Base-by-base conservation (phyloP, 331 rosid species). In the Spiraea crenata region DNA sequence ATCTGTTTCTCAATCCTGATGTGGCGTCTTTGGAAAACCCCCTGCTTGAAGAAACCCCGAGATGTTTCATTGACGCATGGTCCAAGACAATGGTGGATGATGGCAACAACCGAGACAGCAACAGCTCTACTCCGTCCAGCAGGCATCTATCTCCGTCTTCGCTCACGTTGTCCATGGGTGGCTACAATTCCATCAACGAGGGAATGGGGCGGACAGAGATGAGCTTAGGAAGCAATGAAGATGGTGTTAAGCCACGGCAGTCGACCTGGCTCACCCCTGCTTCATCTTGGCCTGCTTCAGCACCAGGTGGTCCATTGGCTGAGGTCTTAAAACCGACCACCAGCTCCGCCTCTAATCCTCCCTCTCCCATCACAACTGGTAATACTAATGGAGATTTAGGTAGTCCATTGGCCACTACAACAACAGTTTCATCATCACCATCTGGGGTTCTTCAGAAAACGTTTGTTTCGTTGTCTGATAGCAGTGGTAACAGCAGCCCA, bases 1-100 rank as follows among this genome's bases (percentile, higher is more conserved):
- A 75, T 54, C 6, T 77, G 51, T 83, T 83, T 72, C 66, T 76
- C 8, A 76, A 82, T 67, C 84, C 89, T 13, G 84, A 84, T 14
- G 38, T 73, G 67, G 70, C 69, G 67, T 80, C 81, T 17, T 47
- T 78, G 71, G 85, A 74, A 37, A 69, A 61, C 38, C 74, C 60
- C n/a, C 77, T 73, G 15, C 63, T 73, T 0, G 70, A 69, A 41
- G 81, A 74, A 61, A 76, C 86, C 63, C 86, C 91, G 63, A 82
- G 85, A 71, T 79, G 78, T 63, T 91, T 83, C 74, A 83, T 88
- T 69, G 97, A 91, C 40, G 96, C 96, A 9, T 91, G 97, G 92
- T 83, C 95, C 9, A 85, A 88, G 38, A 3, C 88, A 38, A 77
- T 40, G 10, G 47, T 80, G 17, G 71, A 67, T 7, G 80, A 69